Evolutionary conservation across 768 basidiomycete genomes (phyloP).

Genomic region (Coprinopsis marcescibilis): DNA sequence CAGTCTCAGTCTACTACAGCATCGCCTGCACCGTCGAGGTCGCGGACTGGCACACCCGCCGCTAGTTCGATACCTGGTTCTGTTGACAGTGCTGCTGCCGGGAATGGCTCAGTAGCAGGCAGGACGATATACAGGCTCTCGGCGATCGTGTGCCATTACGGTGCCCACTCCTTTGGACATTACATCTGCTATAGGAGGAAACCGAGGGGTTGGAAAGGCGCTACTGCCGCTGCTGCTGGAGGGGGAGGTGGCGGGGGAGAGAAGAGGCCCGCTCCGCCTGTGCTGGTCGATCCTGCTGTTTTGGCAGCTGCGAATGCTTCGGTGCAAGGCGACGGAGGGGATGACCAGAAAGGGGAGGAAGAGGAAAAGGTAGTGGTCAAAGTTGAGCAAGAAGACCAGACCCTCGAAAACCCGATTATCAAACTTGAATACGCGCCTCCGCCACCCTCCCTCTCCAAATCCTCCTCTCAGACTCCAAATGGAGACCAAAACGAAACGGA

Average conservation of each 20-base stretch:
- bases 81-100: too few species aligned
- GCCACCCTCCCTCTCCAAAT: too few species aligned
- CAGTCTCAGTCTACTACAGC: constrained; percentile 10
- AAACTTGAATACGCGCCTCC: too few species aligned
- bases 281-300: constrained; percentile 28
- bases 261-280: constrained; percentile 32
- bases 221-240: constrained; percentile 30
- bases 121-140: constrained; percentile 80
- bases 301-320: too few species aligned
- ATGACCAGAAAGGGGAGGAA: constrained; percentile 5
- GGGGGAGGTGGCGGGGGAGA: too few species aligned
- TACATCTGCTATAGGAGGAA: constrained; percentile 89
- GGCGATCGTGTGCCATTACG: constrained; percentile 89
- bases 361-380: background rate
- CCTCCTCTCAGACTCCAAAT: constrained; percentile 1
- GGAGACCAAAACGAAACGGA: background rate
- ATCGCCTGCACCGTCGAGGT: constrained; percentile 17
- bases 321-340: constrained; percentile 21
- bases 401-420: too few species aligned
- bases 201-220: too few species aligned
- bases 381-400: too few species aligned
- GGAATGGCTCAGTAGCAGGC: constrained; percentile 29
- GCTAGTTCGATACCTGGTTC: constrained; percentile 45
- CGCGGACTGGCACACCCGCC: constrained; percentile 50
- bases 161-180: constrained; percentile 89